Percentiles rank a stretch among this genome's conserved stretches.
phyloP scores from a whole-genome alignment of 495 filamentous ascomycete genomes.

The Letharia columbiana region DNA sequence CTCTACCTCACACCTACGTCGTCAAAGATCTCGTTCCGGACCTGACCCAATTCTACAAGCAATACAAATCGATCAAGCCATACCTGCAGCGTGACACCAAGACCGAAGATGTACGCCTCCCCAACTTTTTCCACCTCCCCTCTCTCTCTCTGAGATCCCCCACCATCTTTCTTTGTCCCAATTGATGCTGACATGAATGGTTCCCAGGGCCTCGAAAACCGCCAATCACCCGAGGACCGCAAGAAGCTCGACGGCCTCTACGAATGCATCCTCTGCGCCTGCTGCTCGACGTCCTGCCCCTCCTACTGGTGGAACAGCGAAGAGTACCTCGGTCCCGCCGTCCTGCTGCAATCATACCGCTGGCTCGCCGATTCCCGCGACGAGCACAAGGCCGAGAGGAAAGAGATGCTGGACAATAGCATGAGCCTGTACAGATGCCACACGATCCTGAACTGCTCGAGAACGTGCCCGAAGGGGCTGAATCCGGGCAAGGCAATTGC shows the following conservation, averaged over 20 bases:
- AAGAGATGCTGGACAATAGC: constrained; percentile 87
- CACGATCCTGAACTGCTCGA: constrained; percentile 96
- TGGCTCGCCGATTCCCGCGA: constrained; percentile 93
- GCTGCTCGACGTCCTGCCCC: constrained; percentile 96
- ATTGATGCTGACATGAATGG: too few species aligned
- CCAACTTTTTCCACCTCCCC: constrained; percentile 4
- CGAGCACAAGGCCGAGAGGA: constrained; percentile 75
- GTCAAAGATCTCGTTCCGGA: constrained; percentile 98
- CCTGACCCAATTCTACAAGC: constrained; percentile 98
- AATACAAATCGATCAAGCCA: constrained; percentile 99
- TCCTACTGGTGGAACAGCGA: constrained; percentile 99
- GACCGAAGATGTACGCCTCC: constrained; percentile 57
- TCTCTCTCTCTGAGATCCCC: not conserved
- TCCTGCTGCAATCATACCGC: constrained; percentile 92
- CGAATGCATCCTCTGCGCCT: constrained; percentile 99
- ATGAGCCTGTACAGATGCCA: constrained; percentile 99
- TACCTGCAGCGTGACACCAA: constrained; percentile 85
- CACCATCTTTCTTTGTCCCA: constrained; percentile 1
- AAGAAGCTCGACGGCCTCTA: constrained; percentile 97
- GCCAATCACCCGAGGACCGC: constrained; percentile 80
- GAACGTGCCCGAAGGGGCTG: constrained; percentile 95
- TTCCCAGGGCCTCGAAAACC: constrained; percentile 71
- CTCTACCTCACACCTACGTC: constrained; percentile 95
- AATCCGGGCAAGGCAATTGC: constrained; percentile 93
- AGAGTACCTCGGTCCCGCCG: constrained; percentile 94